A percentile compares a stretch with the other conserved stretches of the same genome.
Conservation (phyloP, 2,329 filamentous ascomycete genomes). For the Phaeosphaeriaceae sp. region DNA sequence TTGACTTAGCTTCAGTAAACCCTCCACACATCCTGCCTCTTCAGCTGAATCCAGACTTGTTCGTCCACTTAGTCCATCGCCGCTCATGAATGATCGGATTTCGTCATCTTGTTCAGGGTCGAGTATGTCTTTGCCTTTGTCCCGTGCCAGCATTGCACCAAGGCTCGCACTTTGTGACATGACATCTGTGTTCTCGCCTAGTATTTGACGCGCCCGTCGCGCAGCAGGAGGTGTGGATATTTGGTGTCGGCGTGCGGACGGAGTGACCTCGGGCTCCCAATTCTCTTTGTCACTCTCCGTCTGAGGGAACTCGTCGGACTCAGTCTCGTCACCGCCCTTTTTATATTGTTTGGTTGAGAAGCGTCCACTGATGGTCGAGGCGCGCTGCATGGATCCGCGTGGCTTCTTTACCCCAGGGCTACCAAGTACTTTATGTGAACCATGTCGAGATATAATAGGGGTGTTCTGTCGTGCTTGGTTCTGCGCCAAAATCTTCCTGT, state of each 20-base stretch:
- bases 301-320: slow-evolving; percentile 59
- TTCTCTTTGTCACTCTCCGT: slow-evolving; percentile 96
- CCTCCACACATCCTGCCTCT: slow-evolving; percentile 88
- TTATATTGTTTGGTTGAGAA: slow-evolving; percentile 38
- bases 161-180: slow-evolving; percentile 49
- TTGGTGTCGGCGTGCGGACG: slow-evolving; percentile 38
- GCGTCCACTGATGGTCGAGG: slow-evolving; percentile 43
- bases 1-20: slow-evolving; percentile 85
- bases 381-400: slow-evolving; percentile 41
- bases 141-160: slow-evolving; percentile 44
- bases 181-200: slow-evolving; percentile 56
- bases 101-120: slow-evolving; percentile 65
- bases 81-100: slow-evolving; percentile 75
- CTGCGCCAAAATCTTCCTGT: slow-evolving; percentile 57
- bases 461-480: slow-evolving; percentile 72
- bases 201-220: slow-evolving; percentile 47
- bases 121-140: slow-evolving; percentile 39
- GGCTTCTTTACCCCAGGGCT: slow-evolving; percentile 46
- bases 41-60: slow-evolving; percentile 56
- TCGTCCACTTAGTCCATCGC: slow-evolving; percentile 64
- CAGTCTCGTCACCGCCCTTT: slow-evolving; percentile 35
- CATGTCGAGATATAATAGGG: slow-evolving; percentile 39
- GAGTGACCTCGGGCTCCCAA: slow-evolving; percentile 63
- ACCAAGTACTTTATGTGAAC: slow-evolving; percentile 36
- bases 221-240: slow-evolving; percentile 40